A percentile compares a stretch with the other conserved stretches of the same genome.
Evolutionary conservation across 371 early-diverging fungal species (phyloP).

Genomic region (Mortierella sp.): DNA sequence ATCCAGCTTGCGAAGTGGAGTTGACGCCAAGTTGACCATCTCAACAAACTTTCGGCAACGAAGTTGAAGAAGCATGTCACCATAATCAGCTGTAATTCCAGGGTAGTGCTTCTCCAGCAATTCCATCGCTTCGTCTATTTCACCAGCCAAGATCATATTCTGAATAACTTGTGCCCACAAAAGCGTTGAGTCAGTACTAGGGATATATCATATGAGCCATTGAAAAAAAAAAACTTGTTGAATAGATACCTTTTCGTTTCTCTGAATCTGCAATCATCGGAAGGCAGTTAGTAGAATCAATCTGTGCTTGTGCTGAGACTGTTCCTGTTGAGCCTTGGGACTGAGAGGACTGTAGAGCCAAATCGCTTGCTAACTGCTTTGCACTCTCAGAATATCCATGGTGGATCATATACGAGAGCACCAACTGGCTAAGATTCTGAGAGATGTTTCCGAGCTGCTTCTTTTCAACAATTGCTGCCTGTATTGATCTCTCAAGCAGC

Average conservation of each 20-base stretch:
- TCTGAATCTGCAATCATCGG: slow-evolving; percentile 28
- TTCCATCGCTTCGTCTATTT: slow-evolving; percentile 78
- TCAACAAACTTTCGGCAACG: slow-evolving; percentile 89
- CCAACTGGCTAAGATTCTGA: slow-evolving; percentile 65
- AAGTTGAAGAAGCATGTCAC: slow-evolving; percentile 77
- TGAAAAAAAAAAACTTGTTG: no score
- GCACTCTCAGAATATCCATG: slow-evolving; percentile 84
- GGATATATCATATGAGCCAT: not conserved
- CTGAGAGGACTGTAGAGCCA: slow-evolving; percentile 22
- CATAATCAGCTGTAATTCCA: slow-evolving; percentile 66
- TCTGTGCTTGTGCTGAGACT: not conserved
- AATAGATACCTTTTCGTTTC: slow-evolving; percentile 33
- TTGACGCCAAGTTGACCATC: slow-evolving; percentile 68
- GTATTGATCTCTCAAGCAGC: slow-evolving; percentile 49
- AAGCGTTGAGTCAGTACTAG: not conserved
- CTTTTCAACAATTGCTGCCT: slow-evolving; percentile 16
- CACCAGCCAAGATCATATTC: slow-evolving; percentile 71
- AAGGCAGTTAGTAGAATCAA: slow-evolving; percentile 2
- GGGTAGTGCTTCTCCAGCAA: slow-evolving; percentile 74
- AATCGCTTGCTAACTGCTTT: slow-evolving; percentile 66
- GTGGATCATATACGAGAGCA: slow-evolving; percentile 82
- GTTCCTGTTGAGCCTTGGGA: not conserved
- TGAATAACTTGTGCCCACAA: slow-evolving; percentile 68
- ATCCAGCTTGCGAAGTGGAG: slow-evolving; percentile 25
- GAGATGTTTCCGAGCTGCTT: slow-evolving; percentile 27